Evolutionary conservation across 495 filamentous ascomycete genomes (phyloP).

Genomic region (Tuber microsphaerosporum): DNA sequence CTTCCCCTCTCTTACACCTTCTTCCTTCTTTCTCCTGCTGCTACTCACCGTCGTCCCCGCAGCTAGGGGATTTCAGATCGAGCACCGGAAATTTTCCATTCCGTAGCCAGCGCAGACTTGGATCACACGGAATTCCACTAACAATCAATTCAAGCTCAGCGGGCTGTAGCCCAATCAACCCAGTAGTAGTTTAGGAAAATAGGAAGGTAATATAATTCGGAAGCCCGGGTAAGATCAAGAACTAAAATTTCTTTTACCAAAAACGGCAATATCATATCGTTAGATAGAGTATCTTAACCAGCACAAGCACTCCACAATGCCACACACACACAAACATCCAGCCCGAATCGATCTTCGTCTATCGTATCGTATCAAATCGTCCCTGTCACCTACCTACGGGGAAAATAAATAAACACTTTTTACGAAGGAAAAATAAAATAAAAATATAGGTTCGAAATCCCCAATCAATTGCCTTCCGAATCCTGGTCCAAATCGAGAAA

Average conservation of each 20-base stretch:
- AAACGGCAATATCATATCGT: neutral
- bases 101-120: neutral
- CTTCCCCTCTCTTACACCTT: neutral
- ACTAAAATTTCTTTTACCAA: neutral
- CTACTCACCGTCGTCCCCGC: neutral
- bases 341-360: neutral
- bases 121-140: neutral
- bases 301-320: neutral
- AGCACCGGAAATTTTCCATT: neutral
- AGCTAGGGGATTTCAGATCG: neutral
- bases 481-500: neutral
- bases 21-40: neutral
- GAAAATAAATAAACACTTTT: too few species aligned
- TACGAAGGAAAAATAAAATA: neutral
- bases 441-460: neutral
- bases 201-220: neutral
- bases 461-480: neutral
- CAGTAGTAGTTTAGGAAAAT: neutral
- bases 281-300: neutral
- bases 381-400: too few species aligned
- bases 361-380: neutral
- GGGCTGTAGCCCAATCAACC: too few species aligned
- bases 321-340: neutral
- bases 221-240: neutral
- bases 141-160: neutral